These are phyloP conservation scores for Phytophthora litchii DNA, from an alignment of 352 stramenopile genomes.

Conservation along the genomic window DNA sequence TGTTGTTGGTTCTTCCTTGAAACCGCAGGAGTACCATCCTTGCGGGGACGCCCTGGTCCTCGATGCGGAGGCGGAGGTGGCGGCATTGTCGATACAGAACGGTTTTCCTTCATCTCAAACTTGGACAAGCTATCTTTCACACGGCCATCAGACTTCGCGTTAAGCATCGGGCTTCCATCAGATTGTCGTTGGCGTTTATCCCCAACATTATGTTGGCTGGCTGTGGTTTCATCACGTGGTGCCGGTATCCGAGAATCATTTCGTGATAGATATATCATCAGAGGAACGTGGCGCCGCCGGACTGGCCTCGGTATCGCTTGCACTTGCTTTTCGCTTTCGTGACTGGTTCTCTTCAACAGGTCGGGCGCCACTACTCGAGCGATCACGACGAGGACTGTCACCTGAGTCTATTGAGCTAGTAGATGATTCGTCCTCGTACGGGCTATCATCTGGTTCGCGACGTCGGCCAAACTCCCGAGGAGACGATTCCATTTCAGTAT, in stretches of 20 bases:
- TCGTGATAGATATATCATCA: conserved; percentile 5
- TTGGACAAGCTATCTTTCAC: conserved; percentile 6
- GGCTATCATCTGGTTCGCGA: conserved; percentile 10
- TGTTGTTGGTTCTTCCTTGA: conserved; percentile 14
- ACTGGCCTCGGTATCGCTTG: conserved; percentile 12
- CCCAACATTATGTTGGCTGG: conserved; percentile 7
- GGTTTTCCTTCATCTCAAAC: conserved; percentile 7
- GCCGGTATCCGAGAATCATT: not conserved
- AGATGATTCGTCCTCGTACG: conserved; percentile 26
- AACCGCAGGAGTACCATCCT: conserved; percentile 3
- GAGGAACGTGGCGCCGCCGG: conserved; percentile 2
- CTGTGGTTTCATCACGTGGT: conserved; percentile 3
- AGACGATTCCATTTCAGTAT: conserved; percentile 15
- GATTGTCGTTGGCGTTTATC: conserved; percentile 1
- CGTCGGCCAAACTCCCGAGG: not conserved
- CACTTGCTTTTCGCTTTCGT: conserved; percentile 26
- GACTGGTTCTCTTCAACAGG: conserved; percentile 4
- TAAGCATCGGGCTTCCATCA: not conserved
- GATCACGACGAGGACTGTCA: conserved; percentile 13
- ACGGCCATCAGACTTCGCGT: not conserved
- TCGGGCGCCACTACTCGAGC: conserved; percentile 1
- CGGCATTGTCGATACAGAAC: not conserved
- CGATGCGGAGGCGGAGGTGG: conserved; percentile 12
- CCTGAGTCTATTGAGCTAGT: conserved; percentile 24
- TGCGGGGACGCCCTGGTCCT: conserved; percentile 23